A percentile compares a stretch with the other conserved stretches of the same genome.
phyloP scores from a whole-genome alignment of 176 grass and related monocot genomes.

The Dendrocalamus sinicus region DNA sequence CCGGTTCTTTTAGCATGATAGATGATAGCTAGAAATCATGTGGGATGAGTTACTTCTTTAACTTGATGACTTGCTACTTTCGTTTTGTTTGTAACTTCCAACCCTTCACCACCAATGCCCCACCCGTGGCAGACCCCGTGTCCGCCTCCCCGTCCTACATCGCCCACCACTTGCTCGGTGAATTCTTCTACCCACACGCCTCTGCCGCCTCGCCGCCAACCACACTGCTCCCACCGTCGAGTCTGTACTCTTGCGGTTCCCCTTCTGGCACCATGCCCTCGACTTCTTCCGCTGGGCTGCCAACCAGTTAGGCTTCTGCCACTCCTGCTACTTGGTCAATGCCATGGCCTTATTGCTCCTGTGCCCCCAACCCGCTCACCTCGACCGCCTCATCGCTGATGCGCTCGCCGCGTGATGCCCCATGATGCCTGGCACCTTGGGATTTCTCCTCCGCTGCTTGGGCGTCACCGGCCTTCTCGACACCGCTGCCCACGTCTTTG shows the following conservation, averaged over 20 bases:
- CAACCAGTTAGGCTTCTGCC: slow-evolving; percentile 65
- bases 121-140: not conserved
- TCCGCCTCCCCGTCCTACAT: slow-evolving; percentile 29
- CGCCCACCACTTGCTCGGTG: slow-evolving; percentile 71
- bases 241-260: slow-evolving; percentile 58
- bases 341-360: slow-evolving; percentile 73
- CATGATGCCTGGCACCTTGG: slow-evolving; percentile 76
- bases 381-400: slow-evolving; percentile 57
- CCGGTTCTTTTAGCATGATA: not conserved
- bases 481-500: slow-evolving; percentile 60
- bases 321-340: slow-evolving; percentile 87
- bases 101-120: not conserved
- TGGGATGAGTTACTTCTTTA: not conserved
- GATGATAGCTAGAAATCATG: not conserved
- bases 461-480: slow-evolving; percentile 57
- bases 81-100: slow-evolving; percentile 14
- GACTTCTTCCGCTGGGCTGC: slow-evolving; percentile 84
- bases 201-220: slow-evolving; percentile 43
- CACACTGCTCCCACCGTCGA: slow-evolving; percentile 49
- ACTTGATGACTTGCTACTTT: slow-evolving; percentile 14
- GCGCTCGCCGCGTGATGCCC: slow-evolving; percentile 44
- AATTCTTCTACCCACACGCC: slow-evolving; percentile 67
- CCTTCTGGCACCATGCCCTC: slow-evolving; percentile 62
- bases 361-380: slow-evolving; percentile 40
- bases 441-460: slow-evolving; percentile 77